Base-by-base conservation (phyloP, 805 yeast genomes). In the Monosporozyma aquatica region DNA sequence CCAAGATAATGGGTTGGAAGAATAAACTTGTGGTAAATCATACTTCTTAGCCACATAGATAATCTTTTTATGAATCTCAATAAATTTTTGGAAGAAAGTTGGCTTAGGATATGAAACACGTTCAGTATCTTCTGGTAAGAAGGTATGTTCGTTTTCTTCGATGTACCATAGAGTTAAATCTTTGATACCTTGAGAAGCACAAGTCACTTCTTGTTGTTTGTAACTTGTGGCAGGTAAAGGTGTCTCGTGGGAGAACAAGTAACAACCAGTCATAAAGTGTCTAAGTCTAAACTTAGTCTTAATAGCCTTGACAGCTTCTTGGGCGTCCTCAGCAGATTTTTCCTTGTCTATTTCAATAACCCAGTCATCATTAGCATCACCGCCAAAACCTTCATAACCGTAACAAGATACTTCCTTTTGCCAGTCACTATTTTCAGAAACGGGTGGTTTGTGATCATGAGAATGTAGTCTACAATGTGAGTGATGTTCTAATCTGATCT, bases 371-470 rank as follows among this genome's bases (percentile, higher is more conserved):
- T 84, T 84, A 44, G 87, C 82, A 65, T 84, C 94, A 64, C 94
- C 95, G 20, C 54, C 75, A 53, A 84, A 84, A 11, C 83, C 87
- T 41, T 78, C 80, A 53, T 58, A 81, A 22, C 95, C 95, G 57
- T 84, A 84, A 64, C 81, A 71, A 6, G 87, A 74, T 18, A 72
- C 85, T 67, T 84, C 95, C 62, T 82, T 82, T 67, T 82, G 89
- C 92, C 92, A 84, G 54, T 84, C 94, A 41, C 59, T 50, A 40
- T 63, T 63, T 58, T 76, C 82, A 46, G 81, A 68, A 18, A 82
- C 86, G n/a, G 90, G 85, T 21, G 90, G 79, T 63, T 84, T 81
- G 52, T 82, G 81, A 57, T 84, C 92, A 59, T 84, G 95, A n/a
- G 92, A 79, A 63, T 84, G 95, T 58, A 84, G 71, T 69, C 92